A percentile compares a stretch with the other conserved stretches of the same genome.
These are phyloP conservation scores for Coemansia sp. DNA, from an alignment of 192 early-diverging fungal species.

Conservation along the genomic window DNA sequence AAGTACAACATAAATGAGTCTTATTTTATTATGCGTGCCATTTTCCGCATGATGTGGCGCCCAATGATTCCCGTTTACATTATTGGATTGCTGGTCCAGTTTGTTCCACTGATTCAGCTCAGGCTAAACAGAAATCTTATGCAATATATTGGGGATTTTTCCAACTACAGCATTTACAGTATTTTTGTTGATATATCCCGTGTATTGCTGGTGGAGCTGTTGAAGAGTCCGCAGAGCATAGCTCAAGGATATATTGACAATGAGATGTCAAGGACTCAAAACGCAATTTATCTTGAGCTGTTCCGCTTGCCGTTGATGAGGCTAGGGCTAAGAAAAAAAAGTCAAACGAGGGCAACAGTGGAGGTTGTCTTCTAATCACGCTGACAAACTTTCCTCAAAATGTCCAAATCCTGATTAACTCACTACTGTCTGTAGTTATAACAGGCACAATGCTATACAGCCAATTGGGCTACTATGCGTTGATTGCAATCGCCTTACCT, in stretches of 20 bases:
- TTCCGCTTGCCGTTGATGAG: slow-evolving; percentile 23
- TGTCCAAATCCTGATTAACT: neutral
- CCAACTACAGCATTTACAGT: slow-evolving; percentile 16
- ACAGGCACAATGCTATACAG: slow-evolving; percentile 11
- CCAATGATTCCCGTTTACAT: slow-evolving; percentile 31
- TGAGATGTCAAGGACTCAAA: neutral
- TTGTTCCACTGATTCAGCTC: neutral
- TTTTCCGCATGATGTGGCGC: slow-evolving; percentile 34
- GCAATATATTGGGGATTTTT: slow-evolving; percentile 19
- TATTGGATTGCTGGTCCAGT: slow-evolving; percentile 7
- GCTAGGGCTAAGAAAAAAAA: slow-evolving; percentile 14
- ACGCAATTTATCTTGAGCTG: slow-evolving; percentile 31
- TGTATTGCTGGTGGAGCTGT: neutral
- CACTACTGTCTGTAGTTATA: neutral
- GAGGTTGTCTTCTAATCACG: neutral
- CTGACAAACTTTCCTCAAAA: neutral
- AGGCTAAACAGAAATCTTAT: slow-evolving; percentile 13
- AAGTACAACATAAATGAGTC: slow-evolving; percentile 29
- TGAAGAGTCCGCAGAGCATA: neutral
- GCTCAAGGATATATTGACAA: neutral
- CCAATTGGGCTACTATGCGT: slow-evolving; percentile 22
- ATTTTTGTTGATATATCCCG: slow-evolving; percentile 4
- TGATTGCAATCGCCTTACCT: slow-evolving; percentile 15
- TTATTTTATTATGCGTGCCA: slow-evolving; percentile 35
- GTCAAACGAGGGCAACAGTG: neutral